Percentiles rank a stretch among this genome's conserved stretches.
phyloP scores from a whole-genome alignment of 169 alveolate genomes.

The Eimeria sp. region DNA sequence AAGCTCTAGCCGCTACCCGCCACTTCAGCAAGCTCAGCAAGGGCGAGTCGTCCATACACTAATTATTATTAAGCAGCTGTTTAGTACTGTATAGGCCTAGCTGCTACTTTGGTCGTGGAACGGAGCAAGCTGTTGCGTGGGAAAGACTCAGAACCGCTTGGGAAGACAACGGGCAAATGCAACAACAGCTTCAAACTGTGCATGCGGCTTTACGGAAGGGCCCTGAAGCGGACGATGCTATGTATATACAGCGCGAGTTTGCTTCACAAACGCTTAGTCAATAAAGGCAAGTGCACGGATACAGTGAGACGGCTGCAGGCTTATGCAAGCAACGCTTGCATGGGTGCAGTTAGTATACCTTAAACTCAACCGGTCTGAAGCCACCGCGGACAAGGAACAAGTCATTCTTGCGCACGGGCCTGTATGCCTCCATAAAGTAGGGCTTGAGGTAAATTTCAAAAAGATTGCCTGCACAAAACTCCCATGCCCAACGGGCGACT shows the following conservation, averaged over 20 bases:
- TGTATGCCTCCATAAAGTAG: conserved; percentile 99
- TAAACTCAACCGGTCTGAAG: conserved; percentile 99
- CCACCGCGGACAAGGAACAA: conserved; percentile 99
- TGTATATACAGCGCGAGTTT: too few species aligned
- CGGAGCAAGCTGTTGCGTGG: too few species aligned
- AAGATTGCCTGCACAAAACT: conserved; percentile 94
- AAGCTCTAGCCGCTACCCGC: not conserved
- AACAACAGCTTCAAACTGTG: too few species aligned
- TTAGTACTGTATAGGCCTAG: too few species aligned
- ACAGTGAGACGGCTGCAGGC: not conserved
- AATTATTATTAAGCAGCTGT: too few species aligned
- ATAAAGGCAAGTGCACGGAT: not conserved
- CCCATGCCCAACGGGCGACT: not conserved
- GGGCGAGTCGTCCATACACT: too few species aligned
- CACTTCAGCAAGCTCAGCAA: not conserved
- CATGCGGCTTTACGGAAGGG: too few species aligned
- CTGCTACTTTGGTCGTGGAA: not conserved
- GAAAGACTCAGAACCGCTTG: too few species aligned
- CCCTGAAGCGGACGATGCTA: too few species aligned
- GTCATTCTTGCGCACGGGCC: conserved; percentile 99
- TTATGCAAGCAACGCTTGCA: not conserved
- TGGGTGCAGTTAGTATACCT: conserved; percentile 82
- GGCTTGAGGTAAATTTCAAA: conserved; percentile 99
- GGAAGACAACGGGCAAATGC: too few species aligned
- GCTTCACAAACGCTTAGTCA: not conserved